Conservation (phyloP, 2,329 filamentous ascomycete species). For the Incumbomyces delicatus region DNA sequence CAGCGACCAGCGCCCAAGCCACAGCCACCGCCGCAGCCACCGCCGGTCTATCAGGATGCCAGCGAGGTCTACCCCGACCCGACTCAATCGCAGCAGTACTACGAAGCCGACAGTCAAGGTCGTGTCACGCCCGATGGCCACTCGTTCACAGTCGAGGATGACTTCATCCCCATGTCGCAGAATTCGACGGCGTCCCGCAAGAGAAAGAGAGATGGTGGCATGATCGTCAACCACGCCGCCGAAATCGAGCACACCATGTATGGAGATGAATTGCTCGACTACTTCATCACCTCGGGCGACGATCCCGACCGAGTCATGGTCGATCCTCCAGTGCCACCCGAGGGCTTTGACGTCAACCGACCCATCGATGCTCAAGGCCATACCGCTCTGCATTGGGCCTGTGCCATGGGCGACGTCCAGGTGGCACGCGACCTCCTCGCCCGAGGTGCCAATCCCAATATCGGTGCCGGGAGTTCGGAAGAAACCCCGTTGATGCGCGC, state of each 20-base stretch:
- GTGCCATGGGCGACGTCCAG: constrained; percentile 90
- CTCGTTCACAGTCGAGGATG: constrained; percentile 76
- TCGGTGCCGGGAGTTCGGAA: constrained; percentile 61
- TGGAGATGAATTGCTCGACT: constrained; percentile 86
- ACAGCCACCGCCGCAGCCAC: background rate
- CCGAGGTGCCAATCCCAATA: constrained; percentile 68
- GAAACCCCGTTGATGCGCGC: constrained; percentile 93
- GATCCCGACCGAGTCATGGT: constrained; percentile 52
- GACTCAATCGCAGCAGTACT: constrained; percentile 54
- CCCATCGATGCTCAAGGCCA: constrained; percentile 90
- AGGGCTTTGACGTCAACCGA: constrained; percentile 79
- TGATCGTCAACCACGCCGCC: constrained; percentile 31
- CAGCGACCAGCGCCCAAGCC: constrained; percentile 13
- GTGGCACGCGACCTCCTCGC: constrained; percentile 80
- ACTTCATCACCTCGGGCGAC: constrained; percentile 81
- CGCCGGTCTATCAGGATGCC: constrained; percentile 1
- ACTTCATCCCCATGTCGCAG: constrained; percentile 62
- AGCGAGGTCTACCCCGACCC: constrained; percentile 14
- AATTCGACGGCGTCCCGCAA: constrained; percentile 52
- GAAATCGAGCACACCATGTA: constrained; percentile 85
- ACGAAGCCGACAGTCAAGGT: constrained; percentile 73
- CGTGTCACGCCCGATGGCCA: constrained; percentile 74
- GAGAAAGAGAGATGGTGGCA: constrained; percentile 64
- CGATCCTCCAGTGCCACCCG: constrained; percentile 64
- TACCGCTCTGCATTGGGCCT: constrained; percentile 92